Base-by-base conservation (phyloP, 2,329 filamentous ascomycete genomes). In the Aspergillus ibericus region DNA sequence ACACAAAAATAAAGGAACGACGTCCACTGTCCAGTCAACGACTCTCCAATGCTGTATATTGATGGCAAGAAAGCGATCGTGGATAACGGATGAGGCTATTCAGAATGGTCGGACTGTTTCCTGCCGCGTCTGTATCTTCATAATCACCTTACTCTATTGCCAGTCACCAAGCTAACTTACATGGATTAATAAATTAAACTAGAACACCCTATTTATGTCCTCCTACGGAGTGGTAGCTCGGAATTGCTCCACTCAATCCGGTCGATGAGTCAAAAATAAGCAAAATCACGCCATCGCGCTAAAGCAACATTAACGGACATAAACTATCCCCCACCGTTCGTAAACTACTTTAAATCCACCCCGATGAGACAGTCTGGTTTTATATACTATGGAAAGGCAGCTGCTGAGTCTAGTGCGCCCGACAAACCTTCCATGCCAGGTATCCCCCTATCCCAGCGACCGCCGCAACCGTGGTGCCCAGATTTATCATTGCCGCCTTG, bases 401-500 rank as follows among this genome's bases (percentile, higher is more conserved):
- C 16, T 40, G n/a, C 10, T 42, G 16, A 20, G 7, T 7, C 16
- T 22, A 42, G 20, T 22, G 38, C 5, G 18, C 38, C 10, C 38
- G 38, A 20, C 5, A 42, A 35, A 36, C 47, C 13, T 27, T 55
- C 59, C 59, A 60, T 9, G 36, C 52, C 22, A 55, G 7, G 16
- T 55, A 69, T 5, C 61, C 61, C 20, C 54, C 27, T 15, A 59
- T 25, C 8, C 59, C 67, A 5, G 66, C 36, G 4, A 51, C 20
- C 6, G 62, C 48, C 10, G 63, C 22, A 34, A 59, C 59, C 9
- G 63, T 16, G 5, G 49, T 53, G 16, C 63, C 56, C 3, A 64
- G 20, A 25, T 54, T 61, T 12, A 68, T 2, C 12, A 57, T 49
- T 6, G 66, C 64, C 3, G 51, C 36, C 15, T 20, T 61, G 1